phyloP scores from a whole-genome alignment of 345 rosid genomes.

The Eucalyptus curtisii region DNA sequence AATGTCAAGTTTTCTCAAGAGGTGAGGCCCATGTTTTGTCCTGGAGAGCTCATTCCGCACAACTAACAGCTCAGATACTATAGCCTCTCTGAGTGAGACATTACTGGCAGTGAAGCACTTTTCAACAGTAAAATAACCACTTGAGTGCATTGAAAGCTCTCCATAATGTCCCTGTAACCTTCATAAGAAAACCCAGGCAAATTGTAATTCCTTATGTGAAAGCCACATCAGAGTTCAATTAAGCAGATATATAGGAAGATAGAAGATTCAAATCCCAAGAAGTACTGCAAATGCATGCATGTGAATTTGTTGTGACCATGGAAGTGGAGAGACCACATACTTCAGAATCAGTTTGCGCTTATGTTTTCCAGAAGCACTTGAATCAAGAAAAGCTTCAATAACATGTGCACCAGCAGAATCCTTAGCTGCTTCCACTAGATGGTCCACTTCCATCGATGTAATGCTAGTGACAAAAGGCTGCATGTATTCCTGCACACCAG shows the following conservation, averaged over 20 bases:
- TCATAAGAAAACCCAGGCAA: not conserved
- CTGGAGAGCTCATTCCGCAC: conserved; percentile 51
- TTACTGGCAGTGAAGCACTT: conserved; percentile 71
- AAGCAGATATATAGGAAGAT: not conserved
- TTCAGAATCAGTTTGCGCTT: conserved; percentile 61
- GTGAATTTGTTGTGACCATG: not conserved
- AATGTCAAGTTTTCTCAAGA: conserved; percentile 67
- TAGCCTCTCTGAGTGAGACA: conserved; percentile 52
- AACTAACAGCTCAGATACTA: conserved; percentile 59
- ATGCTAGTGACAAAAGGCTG: conserved; percentile 61
- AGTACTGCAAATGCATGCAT: not conserved
- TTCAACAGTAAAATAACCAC: conserved; percentile 84
- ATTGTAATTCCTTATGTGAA: not conserved
- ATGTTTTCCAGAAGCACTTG: conserved; percentile 61
- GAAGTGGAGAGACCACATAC: conserved; percentile 22
- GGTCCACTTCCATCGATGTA: conserved; percentile 63
- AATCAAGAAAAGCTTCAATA: conserved; percentile 75
- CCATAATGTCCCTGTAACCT: conserved; percentile 85
- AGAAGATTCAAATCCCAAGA: not conserved
- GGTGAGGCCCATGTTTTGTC: conserved; percentile 77
- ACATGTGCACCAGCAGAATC: conserved; percentile 80
- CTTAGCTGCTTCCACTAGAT: conserved; percentile 56
- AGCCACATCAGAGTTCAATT: not conserved
- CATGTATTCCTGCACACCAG: conserved; percentile 48
- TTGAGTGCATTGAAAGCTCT: conserved; percentile 52